Base-by-base conservation (phyloP, 257 asterid species). In the Solanum stenotomum region DNA sequence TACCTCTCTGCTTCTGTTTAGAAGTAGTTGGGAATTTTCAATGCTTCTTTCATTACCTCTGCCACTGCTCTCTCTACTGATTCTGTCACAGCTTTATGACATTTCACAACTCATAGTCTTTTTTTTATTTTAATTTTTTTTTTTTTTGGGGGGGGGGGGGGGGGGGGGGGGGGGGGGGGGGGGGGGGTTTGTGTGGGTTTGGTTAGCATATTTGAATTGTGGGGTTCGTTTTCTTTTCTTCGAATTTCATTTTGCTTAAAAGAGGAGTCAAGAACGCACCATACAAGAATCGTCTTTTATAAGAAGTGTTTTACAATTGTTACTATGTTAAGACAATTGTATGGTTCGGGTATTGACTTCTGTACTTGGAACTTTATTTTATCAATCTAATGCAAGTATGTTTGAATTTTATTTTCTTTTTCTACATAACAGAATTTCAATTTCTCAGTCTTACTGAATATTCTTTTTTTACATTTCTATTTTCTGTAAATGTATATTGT, bases 291-390 rank as follows among this genome's bases (percentile, higher is more conserved):
- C 10, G 71, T 85, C 87, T 75, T 89, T 89, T 93, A 90, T 89
- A 46, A 46, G 42, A 46, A 49, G 91, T 88, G 89, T 79, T 46
- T 44, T 35, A 42, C 87, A 44, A 49, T 34, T 87, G 14, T 87
- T 67, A 10, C 70, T 10, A 9, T 27, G 49, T 65, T 34, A 22
- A 65, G 84, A 93, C 94, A 88, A 88, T 90, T 92, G 96, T 92
- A 91, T 92, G 99, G 98, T 96, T 96, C 99, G 99, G 98, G 98
- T 93, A 95, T 96, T 96, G 99, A 96, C 99, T 96, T 96, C 94
- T 89, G 81, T 86, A 76, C 10, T 27, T 86, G 90, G 35, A 87
- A 88, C 86, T 89, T 90, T 44, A 34, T 86, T 89, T 34, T 5
- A 46, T 87, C 46, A 44, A 86, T 86, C 85, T 81, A 81, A 81